Base-by-base conservation (phyloP, 2,329 filamentous ascomycete species). In the Cladosporium sp. region DNA sequence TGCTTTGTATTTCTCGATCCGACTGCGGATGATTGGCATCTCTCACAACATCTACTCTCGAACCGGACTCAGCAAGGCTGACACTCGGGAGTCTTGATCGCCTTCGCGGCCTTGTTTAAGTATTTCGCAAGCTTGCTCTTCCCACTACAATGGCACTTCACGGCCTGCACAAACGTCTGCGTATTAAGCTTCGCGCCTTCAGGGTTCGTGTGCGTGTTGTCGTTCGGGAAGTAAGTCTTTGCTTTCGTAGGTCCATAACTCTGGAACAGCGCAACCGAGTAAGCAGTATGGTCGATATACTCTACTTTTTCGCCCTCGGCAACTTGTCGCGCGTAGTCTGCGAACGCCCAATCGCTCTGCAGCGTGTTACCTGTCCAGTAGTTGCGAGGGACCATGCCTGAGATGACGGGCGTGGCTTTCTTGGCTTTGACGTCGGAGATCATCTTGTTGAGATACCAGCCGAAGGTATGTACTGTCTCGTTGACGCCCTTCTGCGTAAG, bases 181-280 rank as follows among this genome's bases (percentile, higher is more conserved):
- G 62, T 46, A 16, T 64, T 64, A 21, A 64, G 29, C 14, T 50
- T 26, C 7, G 73, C 72, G 1, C 72, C 72, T 6, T 23, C 63
- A 7, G 68, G 65, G 68, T 73, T 69, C 0, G 72, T 75, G 65
- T 75, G 72, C 12, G 73, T 75, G 21, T 72, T 71, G 64, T 74
- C 73, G 18, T 71, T 60, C n/a, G 72, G 73, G 63, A 65, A 74
- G 57, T 71, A 71, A 18, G 69, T 70, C 65, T 69, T 72, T 10
- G 72, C 66, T 49, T 63, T 67, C 3, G 58, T 66, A 5, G 66
- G 44, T 11, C 73, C 73, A 37, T 72, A 50, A 6, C 65, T 49
- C 67, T 73, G 73, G 37, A 69, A 71, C 40, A 62, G 37, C 31
- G 53, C 66, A 16, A 72, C 72, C 26, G 67, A 69, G 62, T 72